Evolutionary conservation across 139 green algal genomes (phyloP), one percentile per base, ranked within the genome.

Genomic region (Closterium sp.): DNA sequence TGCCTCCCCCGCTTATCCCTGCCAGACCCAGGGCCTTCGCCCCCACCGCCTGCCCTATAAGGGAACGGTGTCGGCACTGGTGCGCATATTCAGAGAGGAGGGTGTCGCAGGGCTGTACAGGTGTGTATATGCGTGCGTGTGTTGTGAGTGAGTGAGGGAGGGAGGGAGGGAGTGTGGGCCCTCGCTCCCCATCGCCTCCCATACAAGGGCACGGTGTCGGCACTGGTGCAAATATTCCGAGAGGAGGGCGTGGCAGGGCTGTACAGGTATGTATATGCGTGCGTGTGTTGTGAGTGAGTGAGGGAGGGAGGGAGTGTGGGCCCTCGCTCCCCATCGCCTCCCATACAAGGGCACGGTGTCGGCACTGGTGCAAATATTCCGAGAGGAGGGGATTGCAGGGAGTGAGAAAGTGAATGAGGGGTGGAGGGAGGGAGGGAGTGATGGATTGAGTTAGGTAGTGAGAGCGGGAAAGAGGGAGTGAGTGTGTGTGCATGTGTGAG

Each of bases 91-190:
- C 0, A 91, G 95, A 10, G 96, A 99, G 91, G 98, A 99, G 93
- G 98, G 98, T 0, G 73, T 99, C 38, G 70, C 86, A 22, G 97
- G 97, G 6, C 94, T 99, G 87, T 99, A 99, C 95, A 97, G 91
- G 91, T 94, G 42, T 28, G 89, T n/a, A n/a, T n/a, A n/a, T 92
- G 31, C 9, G 7, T 90, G 87, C 3, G 85, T 30, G 85, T 30
- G 11, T 6, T 0, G 34, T 42, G 34, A 42, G 34, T 4, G 34
- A 42, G 34, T 0, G 34, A 42, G 34, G 34, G 34, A 4, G 34
- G 34, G 34, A 50, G 38, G 38, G 38, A 50, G 38, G 11, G 38
- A 50, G 38, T 50, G 13, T 17, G 38, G 38, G 38, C 38, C 62
- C 27, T 11, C 62, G 62, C 17, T n/a, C 19, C 62, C 17, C 17